A percentile compares a stretch with the other conserved stretches of the same genome.
Evolutionary conservation across 2,329 filamentous ascomycete genomes (phyloP).

Genomic region (Hypoxylon sp.): DNA sequence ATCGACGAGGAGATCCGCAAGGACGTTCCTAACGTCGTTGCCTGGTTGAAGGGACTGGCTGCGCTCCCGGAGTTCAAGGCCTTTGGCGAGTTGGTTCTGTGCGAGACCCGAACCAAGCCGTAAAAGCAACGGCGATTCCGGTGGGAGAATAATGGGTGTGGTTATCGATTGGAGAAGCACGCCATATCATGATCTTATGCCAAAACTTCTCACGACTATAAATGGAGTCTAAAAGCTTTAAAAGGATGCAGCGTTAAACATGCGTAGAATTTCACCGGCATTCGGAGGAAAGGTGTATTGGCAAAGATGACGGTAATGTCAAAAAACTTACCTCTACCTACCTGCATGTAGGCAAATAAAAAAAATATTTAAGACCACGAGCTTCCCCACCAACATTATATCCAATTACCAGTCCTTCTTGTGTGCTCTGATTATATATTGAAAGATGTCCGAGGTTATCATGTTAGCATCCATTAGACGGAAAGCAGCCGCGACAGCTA

Average conservation of each 20-base stretch:
- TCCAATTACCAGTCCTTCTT: not conserved
- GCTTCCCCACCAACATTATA: not conserved
- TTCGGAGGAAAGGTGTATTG: constrained; percentile 8
- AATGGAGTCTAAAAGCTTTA: not conserved
- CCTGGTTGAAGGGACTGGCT: constrained; percentile 54
- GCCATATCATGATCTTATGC: not conserved
- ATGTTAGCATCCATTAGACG: not conserved
- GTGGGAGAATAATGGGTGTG: not conserved
- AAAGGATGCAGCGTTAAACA: not conserved
- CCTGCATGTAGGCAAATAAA: constrained; percentile 10
- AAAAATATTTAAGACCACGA: not conserved
- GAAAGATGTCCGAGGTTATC: not conserved
- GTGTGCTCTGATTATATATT: not conserved
- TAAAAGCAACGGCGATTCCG: constrained; percentile 6
- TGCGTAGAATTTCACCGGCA: not conserved
- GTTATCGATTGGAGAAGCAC: not conserved
- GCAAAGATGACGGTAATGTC: not conserved
- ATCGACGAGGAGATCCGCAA: constrained; percentile 57
- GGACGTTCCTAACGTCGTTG: constrained; percentile 52
- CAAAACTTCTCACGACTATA: not conserved
- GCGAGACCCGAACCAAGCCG: constrained; percentile 49
- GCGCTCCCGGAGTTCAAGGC: constrained; percentile 54
- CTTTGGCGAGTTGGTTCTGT: constrained; percentile 54
- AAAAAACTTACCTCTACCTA: not conserved
- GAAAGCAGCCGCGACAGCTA: not conserved